Percentiles rank a stretch among this genome's conserved stretches.
Conservation (phyloP, 192 early-diverging fungal genomes). For the Podila minutissima region DNA sequence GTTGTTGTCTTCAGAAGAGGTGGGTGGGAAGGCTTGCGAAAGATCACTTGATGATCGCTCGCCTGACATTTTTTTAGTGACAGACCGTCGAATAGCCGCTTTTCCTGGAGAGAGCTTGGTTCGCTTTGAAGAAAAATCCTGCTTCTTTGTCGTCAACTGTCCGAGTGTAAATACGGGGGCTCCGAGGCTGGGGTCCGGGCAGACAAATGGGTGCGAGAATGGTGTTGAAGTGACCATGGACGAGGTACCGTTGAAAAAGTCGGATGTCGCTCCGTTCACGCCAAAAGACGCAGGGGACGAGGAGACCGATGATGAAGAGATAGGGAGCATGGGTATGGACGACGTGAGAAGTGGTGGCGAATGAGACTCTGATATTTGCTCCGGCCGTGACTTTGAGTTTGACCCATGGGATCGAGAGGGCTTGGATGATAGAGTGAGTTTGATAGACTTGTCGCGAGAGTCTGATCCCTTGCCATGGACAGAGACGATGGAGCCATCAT, state of each 20-base stretch:
- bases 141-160: slow-evolving; percentile 29
- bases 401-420: too few species aligned
- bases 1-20: background rate
- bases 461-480: too few species aligned
- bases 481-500: slow-evolving; percentile 5
- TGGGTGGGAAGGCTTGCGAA: background rate
- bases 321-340: background rate
- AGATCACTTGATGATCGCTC: background rate
- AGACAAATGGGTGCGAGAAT: slow-evolving; percentile 23
- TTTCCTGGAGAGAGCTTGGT: background rate
- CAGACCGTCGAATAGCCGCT: background rate
- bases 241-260: background rate
- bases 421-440: too few species aligned
- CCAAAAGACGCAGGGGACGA: background rate
- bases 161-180: slow-evolving; percentile 6
- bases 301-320: background rate
- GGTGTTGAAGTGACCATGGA: background rate
- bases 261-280: background rate
- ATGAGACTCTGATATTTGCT: background rate
- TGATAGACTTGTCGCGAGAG: too few species aligned
- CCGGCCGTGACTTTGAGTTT: too few species aligned
- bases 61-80: background rate
- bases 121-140: slow-evolving; percentile 2
- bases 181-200: slow-evolving; percentile 30
- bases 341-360: background rate